Percentiles rank a stretch among this genome's conserved stretches.
phyloP scores from a whole-genome alignment of 2,329 filamentous ascomycete species.

The Sclerotinia trifoliorum region DNA sequence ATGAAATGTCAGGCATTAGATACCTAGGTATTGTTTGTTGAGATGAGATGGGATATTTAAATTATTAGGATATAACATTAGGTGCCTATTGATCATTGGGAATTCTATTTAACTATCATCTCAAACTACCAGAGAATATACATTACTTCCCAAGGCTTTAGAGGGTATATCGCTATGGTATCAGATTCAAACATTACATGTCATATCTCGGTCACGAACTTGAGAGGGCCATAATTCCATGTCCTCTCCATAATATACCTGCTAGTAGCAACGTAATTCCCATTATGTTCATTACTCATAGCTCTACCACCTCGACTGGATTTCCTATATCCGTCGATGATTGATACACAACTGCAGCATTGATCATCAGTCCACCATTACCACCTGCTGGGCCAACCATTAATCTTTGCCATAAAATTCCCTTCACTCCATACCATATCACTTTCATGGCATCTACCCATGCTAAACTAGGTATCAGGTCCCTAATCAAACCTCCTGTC shows the following conservation, averaged over 20 bases:
- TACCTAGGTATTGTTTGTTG: not conserved
- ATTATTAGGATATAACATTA: not conserved
- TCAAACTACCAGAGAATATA: not conserved
- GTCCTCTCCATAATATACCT: not conserved
- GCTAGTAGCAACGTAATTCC: not conserved
- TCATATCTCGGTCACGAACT: not conserved
- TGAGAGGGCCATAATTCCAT: not conserved
- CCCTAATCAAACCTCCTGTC: slow-evolving; percentile 40
- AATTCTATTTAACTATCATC: not conserved
- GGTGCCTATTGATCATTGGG: not conserved
- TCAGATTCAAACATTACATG: not conserved
- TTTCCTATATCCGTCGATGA: slow-evolving; percentile 51
- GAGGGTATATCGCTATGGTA: not conserved
- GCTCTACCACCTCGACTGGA: slow-evolving; percentile 36
- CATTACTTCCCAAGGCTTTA: too few species aligned
- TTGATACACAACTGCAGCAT: slow-evolving; percentile 55
- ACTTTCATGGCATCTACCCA: slow-evolving; percentile 55
- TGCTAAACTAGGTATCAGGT: slow-evolving; percentile 34
- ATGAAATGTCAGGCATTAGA: not conserved
- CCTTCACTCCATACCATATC: slow-evolving; percentile 51
- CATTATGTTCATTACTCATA: slow-evolving; percentile 26
- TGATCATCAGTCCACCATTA: slow-evolving; percentile 55
- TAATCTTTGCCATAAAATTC: slow-evolving; percentile 58
- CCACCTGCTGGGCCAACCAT: slow-evolving; percentile 51
- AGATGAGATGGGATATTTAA: too few species aligned